phyloP scores from a whole-genome alignment of 1,284 basidiomycete species.

The Cutaneotrichosporon curvatum region DNA sequence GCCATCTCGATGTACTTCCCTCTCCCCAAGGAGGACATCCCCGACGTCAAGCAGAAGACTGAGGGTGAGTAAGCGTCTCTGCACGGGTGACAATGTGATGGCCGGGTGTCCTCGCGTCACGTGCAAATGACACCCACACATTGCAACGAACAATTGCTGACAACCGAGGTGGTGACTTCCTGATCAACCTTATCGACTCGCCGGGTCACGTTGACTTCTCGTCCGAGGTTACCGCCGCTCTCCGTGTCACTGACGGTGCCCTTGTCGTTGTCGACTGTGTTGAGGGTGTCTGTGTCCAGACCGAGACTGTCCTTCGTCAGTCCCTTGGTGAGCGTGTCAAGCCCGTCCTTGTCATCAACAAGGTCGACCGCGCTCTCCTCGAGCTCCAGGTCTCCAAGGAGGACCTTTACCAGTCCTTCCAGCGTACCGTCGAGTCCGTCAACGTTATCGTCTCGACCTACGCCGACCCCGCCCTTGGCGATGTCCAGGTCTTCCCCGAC shows the following conservation, averaged over 20 bases:
- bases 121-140: too few species aligned
- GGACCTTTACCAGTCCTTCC: slow-evolving; percentile 96
- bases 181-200: slow-evolving; percentile 99
- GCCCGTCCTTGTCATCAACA: slow-evolving; percentile 99
- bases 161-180: slow-evolving; percentile 79
- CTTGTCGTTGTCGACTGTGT: slow-evolving; percentile 99
- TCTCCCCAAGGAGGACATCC: slow-evolving; percentile 80
- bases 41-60: slow-evolving; percentile 86
- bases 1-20: slow-evolving; percentile 99
- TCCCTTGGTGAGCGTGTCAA: slow-evolving; percentile 98
- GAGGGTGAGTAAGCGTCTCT: slow-evolving; percentile 57
- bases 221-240: slow-evolving; percentile 97
- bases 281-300: slow-evolving; percentile 99
- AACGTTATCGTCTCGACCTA: slow-evolving; percentile 99
- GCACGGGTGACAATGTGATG: too few species aligned
- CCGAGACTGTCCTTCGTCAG: slow-evolving; percentile 98
- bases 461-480: slow-evolving; percentile 88
- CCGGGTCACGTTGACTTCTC: slow-evolving; percentile 99
- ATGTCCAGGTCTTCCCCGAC: slow-evolving; percentile 98
- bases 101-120: too few species aligned
- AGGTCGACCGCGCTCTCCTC: slow-evolving; percentile 98
- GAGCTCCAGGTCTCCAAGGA: slow-evolving; percentile 98
- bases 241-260: slow-evolving; percentile 98
- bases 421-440: slow-evolving; percentile 93
- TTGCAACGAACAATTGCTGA: too few species aligned